Evolutionary conservation across 768 basidiomycete genomes (phyloP).

Genomic region (Pisolithus microcarpus): DNA sequence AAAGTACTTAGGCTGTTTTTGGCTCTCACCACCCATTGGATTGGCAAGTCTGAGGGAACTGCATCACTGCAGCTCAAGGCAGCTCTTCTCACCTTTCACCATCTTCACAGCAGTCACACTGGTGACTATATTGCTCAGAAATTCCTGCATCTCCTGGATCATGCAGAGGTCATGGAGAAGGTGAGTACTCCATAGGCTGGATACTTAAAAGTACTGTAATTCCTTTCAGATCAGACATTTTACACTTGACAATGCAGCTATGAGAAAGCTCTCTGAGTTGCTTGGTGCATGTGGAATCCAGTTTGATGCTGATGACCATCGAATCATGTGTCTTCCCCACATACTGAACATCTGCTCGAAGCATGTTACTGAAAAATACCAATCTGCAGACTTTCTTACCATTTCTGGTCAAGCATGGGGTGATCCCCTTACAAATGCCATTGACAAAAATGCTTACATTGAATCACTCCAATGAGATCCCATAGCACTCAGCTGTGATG

Average conservation of each 20-base stretch:
- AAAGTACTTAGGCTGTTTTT: constrained; percentile 5
- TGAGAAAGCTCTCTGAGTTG: constrained; percentile 1
- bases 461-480: background rate
- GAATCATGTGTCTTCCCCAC: constrained; percentile 15
- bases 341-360: constrained; percentile 12
- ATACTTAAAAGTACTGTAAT: background rate
- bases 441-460: background rate
- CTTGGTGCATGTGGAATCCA: background rate
- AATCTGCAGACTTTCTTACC: background rate
- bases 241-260: constrained; percentile 5
- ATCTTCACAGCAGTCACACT: constrained; percentile 10
- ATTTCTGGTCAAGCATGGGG: background rate
- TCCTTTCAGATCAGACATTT: constrained; percentile 3
- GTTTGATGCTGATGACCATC: constrained; percentile 6
- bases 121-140: constrained; percentile 6
- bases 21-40: constrained; percentile 12
- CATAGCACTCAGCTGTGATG: background rate
- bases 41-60: background rate
- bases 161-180: background rate
- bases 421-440: background rate
- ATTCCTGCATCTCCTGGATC: background rate
- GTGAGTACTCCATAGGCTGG: background rate
- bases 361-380: constrained; percentile 5
- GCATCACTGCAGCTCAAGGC: constrained; percentile 6
- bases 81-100: constrained; percentile 6